These are phyloP conservation scores for Diospyros kaki DNA, from an alignment of 148 eudicot genomes.

Conservation along the genomic window DNA sequence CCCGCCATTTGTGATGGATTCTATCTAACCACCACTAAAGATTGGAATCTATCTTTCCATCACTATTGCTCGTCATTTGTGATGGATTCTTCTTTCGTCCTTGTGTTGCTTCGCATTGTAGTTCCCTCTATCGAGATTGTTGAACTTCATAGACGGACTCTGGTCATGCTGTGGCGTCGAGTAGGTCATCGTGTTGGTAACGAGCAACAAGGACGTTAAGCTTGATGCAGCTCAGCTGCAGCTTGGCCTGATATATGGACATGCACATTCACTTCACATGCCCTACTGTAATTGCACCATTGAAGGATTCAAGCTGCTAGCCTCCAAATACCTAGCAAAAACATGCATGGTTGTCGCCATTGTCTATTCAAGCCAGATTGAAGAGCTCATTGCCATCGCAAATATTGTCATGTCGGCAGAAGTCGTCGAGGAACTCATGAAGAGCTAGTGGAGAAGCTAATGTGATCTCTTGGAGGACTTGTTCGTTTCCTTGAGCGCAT, in stretches of 20 bases:
- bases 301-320: conserved; percentile 29
- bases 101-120: neutral
- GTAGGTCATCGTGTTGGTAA: conserved; percentile 54
- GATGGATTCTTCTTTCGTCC: neutral
- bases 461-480: conserved; percentile 18
- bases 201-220: conserved; percentile 54
- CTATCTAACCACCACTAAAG: too few species aligned
- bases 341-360: too few species aligned
- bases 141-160: conserved; percentile 54
- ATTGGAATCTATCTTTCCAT: neutral
- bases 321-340: conserved; percentile 34
- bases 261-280: conserved; percentile 65
- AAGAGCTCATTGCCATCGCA: conserved; percentile 17
- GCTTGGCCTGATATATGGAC: conserved; percentile 56
- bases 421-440: conserved; percentile 43
- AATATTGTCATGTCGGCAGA: conserved; percentile 51
- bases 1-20: too few species aligned
- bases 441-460: conserved; percentile 27
- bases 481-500: conserved; percentile 24
- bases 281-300: conserved; percentile 42
- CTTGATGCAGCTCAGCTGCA: conserved; percentile 55
- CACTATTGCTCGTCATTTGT: neutral
- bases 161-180: conserved; percentile 68
- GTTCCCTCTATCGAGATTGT: conserved; percentile 51
- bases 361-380: conserved; percentile 20